phyloP scores from a whole-genome alignment of 2,329 filamentous ascomycete genomes.

The Aureobasidium sp. region DNA sequence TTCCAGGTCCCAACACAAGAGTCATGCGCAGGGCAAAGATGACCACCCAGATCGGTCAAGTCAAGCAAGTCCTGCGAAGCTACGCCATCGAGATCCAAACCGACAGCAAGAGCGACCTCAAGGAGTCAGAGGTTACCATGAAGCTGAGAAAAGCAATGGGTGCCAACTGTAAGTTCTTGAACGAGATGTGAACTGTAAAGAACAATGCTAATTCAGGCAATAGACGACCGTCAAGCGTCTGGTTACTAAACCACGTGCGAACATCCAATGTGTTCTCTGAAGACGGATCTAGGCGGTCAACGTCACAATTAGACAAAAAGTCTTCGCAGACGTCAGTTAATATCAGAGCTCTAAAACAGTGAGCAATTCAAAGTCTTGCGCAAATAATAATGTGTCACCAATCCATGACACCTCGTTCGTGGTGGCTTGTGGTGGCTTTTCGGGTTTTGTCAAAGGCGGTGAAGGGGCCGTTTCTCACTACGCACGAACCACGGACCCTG shows the following conservation, averaged over 20 bases:
- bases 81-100: constrained; percentile 10
- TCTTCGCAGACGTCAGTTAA: neutral
- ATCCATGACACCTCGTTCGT: too few relatives aligned
- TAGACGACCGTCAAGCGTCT: constrained; percentile 5
- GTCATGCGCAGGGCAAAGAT: constrained; percentile 10
- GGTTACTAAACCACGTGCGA: neutral
- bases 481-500: neutral
- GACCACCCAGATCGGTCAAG: constrained; percentile 7
- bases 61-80: constrained; percentile 10
- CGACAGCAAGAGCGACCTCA: constrained; percentile 9
- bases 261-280: too few relatives aligned
- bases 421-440: too few relatives aligned
- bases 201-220: neutral
- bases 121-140: constrained; percentile 6
- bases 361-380: neutral
- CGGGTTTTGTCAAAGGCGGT: neutral
- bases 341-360: neutral
- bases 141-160: constrained; percentile 10
- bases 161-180: constrained; percentile 1
- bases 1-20: constrained; percentile 1
- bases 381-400: too few relatives aligned
- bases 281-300: neutral
- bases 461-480: neutral
- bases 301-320: neutral
- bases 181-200: neutral